Base-by-base conservation (phyloP, 148 eudicot genomes). In the Cornus controversa region DNA sequence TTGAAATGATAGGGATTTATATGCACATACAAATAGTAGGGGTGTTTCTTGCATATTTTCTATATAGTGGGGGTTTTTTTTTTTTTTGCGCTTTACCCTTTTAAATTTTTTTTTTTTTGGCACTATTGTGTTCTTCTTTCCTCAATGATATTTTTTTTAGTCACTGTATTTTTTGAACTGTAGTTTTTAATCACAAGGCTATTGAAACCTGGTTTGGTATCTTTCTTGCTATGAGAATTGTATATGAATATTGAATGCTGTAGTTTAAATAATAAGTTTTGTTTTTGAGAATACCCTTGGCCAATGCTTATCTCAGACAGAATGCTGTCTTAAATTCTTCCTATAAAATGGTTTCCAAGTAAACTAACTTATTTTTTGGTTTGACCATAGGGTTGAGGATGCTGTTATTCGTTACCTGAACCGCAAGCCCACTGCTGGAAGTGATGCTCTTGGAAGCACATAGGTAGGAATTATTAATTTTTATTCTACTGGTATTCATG, bases 401-500 rank as follows among this genome's bases (percentile, higher is more conserved):
- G 98, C 99, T 75, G 93, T 93, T 45, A 80, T 85, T 63, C 91
- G 93, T 67, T 96, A 96, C 81, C 72, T 96, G 82, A 96, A 93
- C 74, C 93, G 99, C 65, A 93, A 88, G 83, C 80, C 92, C 65
- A 58, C 80, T 26, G 60, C 79, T 40, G 94, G 90, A 79, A 82
- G 64, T 72, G 94, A 89, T 75, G 86, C 86, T 68, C 76, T 91
- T 73, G 90, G 87, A 82, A 78, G 82, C 81, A 87, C 88, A 58
- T 90, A 88, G 88, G 71, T 67, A 26, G n/a, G 63, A 69, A 22
- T 63, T 75, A 26, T 29, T 57, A 24, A 53, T 9, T 65, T 47
- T 67, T 31, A 8, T 8, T 72, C 34, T 65, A 9, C 6, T 23
- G 45, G 67, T 26, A 77, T 57, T 69, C 24, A 36, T 31, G 36